phyloP scores from a whole-genome alignment of 805 yeast genomes.

The Yamadazyma nakazawae region DNA sequence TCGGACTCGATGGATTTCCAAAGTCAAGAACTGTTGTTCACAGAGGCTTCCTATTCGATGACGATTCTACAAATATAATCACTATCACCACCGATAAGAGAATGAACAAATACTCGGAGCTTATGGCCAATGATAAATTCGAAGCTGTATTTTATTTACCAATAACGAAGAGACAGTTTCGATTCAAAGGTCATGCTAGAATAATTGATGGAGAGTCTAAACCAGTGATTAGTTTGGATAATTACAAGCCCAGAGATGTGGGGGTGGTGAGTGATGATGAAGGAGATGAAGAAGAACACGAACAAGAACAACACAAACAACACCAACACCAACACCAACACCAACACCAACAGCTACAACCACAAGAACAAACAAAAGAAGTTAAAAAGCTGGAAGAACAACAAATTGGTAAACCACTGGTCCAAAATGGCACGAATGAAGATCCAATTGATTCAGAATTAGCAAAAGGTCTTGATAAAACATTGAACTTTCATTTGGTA shows the following conservation, averaged over 20 bases:
- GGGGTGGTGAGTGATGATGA: constrained; percentile 9
- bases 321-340: too few species aligned
- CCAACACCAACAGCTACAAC: too few species aligned
- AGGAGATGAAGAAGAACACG: constrained; percentile 5
- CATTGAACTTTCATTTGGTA: constrained; percentile 25
- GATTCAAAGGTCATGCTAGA: constrained; percentile 67
- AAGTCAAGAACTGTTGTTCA: constrained; percentile 65
- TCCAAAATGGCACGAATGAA: not conserved
- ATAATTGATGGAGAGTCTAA: constrained; percentile 30
- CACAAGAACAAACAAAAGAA: too few species aligned
- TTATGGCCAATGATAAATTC: constrained; percentile 49
- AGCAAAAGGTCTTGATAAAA: constrained; percentile 5
- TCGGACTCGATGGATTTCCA: constrained; percentile 54
- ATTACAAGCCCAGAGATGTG: constrained; percentile 24
- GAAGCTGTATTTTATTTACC: constrained; percentile 79
- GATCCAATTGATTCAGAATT: not conserved
- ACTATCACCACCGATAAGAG: constrained; percentile 72
- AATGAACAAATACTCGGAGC: constrained; percentile 58
- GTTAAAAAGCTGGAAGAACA: too few species aligned
- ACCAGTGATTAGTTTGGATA: constrained; percentile 32
- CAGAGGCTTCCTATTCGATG: constrained; percentile 74
- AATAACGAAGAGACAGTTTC: constrained; percentile 59
- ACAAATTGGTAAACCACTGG: not conserved
- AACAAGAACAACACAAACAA: not conserved
- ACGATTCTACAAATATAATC: constrained; percentile 61